Conservation (phyloP, 2,329 filamentous ascomycete species). For the Talaromyces funiculosus region DNA sequence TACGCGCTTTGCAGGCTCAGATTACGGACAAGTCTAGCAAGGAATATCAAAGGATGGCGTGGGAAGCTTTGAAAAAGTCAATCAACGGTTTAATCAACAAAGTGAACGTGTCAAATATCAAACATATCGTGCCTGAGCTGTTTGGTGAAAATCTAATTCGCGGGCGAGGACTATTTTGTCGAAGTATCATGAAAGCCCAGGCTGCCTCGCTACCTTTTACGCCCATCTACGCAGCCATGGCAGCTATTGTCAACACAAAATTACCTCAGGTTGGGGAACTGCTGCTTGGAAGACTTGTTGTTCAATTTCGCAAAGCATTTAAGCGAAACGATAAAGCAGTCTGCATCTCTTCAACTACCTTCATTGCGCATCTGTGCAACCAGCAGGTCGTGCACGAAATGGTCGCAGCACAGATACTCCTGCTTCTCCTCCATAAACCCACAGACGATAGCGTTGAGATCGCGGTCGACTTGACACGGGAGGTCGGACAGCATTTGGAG, state of each 20-base stretch:
- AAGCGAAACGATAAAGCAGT: conserved; percentile 96
- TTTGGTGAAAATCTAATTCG: conserved; percentile 92
- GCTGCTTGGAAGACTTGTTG: conserved; percentile 73
- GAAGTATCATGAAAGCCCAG: conserved; percentile 97
- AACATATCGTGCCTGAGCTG: conserved; percentile 90
- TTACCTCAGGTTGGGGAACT: conserved; percentile 91
- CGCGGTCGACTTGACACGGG: conserved; percentile 84
- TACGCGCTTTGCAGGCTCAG: conserved; percentile 88
- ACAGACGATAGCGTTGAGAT: conserved; percentile 98
- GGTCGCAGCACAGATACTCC: conserved; percentile 82
- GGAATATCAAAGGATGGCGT: conserved; percentile 98
- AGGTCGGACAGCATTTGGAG: conserved; percentile 89
- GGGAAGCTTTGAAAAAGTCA: conserved; percentile 97
- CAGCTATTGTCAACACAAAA: conserved; percentile 95
- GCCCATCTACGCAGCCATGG: conserved; percentile 92
- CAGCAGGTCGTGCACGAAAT: conserved; percentile 94
- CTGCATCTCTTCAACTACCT: conserved; percentile 85
- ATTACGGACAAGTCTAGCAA: conserved; percentile 95
- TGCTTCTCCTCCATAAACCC: conserved; percentile 88
- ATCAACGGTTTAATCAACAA: conserved; percentile 99
- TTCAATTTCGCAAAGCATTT: conserved; percentile 94
- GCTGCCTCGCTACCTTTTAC: conserved; percentile 93
- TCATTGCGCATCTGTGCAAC: conserved; percentile 91
- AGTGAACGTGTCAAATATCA: conserved; percentile 97
- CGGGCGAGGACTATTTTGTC: conserved; percentile 85